Base-by-base conservation (phyloP, 192 early-diverging fungal genomes). In the Backusella tarrabulga region DNA sequence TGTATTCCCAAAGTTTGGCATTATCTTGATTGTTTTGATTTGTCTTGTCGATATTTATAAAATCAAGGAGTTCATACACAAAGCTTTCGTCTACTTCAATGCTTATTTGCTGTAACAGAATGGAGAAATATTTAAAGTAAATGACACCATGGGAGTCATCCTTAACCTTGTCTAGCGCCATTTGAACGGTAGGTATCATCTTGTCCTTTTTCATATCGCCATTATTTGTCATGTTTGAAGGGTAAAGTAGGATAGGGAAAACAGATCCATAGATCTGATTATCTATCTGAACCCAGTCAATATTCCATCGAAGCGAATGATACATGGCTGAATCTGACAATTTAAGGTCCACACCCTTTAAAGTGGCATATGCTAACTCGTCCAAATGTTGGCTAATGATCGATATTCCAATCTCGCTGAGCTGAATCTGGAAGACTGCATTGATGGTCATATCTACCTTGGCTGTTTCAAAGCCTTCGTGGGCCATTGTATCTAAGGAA, bases 231-330 rank as follows among this genome's bases (percentile, higher is more conserved):
- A 95, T 81, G 38, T 92, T 90, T 2, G 95, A 96, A 21, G 98
- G 98, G 75, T 97, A 98, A 9, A 99, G 77, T n/a, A 98, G 89
- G 41, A 99, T 97, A 0, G 97, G 96, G 50, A 92, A 95, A 6
- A 94, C 76, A 1, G 92, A 90, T 44, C 93, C 96, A 71, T 92
- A 92, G 3, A 98, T 83, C 82, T 99, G 97, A 85, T 98, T 99
- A 82, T 99, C 98, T 71, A 99, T 91, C 89, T 93, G 96, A 23
- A 97, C 76, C 98, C 98, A 99, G 68, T 96, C 92, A 21, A 96
- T 89, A 44, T 88, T 84, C 82, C 95, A 89, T 34, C 88, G 90
- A 26, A 93, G 71, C 17, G 93, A 92, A 84, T 94, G 93, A 81
- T 94, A 94, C 56, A 91, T 88, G 9, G 89, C 93, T 0, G 95